Conservation (phyloP, 192 early-diverging fungal species). For the Funneliformis geosporum region DNA sequence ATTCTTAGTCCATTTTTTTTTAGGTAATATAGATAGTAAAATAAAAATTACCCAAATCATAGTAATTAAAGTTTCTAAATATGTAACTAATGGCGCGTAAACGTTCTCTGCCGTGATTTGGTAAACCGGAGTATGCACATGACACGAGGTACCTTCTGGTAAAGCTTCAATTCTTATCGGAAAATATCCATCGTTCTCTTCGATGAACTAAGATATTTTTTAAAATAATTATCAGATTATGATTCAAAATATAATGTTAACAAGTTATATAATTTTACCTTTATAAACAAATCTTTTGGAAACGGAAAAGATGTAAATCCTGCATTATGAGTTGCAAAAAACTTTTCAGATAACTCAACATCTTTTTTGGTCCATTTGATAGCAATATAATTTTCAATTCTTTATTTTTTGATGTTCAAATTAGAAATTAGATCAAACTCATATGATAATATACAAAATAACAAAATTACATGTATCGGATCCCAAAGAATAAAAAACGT, state of each 20-base stretch:
- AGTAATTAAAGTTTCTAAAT: conserved; percentile 78
- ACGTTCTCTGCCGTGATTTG: conserved; percentile 76
- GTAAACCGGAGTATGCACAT: conserved; percentile 79
- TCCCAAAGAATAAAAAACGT: conserved; percentile 82
- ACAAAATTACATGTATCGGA: conserved; percentile 67
- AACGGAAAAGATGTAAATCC: conserved; percentile 69
- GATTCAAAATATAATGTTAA: background rate
- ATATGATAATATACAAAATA: background rate
- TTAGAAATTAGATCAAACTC: background rate
- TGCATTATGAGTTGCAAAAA: conserved; percentile 77
- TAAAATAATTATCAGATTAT: background rate
- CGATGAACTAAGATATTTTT: conserved; percentile 57
- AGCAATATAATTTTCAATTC: conserved; percentile 72
- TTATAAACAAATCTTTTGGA: conserved; percentile 74
- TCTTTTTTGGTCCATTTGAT: conserved; percentile 70
- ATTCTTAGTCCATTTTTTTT: too few species aligned
- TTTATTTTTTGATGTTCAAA: conserved; percentile 4
- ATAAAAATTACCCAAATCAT: conserved; percentile 70
- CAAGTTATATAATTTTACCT: conserved; percentile 39
- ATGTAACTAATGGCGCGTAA: conserved; percentile 78
- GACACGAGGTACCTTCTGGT: conserved; percentile 77
- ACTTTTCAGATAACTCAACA: conserved; percentile 63
- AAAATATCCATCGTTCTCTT: conserved; percentile 81
- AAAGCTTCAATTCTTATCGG: conserved; percentile 80
- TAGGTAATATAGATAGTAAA: background rate